Evolutionary conservation across 1,139 yeast genomes (phyloP).

Genomic region (Saccharomyces pastorianus): DNA sequence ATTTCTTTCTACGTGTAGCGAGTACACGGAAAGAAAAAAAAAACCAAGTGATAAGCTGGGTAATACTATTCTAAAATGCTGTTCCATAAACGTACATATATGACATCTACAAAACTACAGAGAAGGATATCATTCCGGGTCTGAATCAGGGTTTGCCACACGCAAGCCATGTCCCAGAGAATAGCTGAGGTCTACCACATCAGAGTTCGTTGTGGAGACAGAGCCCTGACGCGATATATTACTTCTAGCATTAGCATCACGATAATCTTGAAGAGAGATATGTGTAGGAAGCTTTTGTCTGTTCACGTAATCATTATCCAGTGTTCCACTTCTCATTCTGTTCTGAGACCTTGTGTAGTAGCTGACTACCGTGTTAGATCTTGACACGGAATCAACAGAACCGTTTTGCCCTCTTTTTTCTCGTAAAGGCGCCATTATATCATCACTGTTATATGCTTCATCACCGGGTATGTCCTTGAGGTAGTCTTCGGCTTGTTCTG

Average conservation of each 20-base stretch:
- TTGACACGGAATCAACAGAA: slow-evolving; percentile 10
- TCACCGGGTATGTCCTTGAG: slow-evolving; percentile 31
- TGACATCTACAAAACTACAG: not conserved
- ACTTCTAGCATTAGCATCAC: slow-evolving; percentile 5
- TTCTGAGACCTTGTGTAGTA: slow-evolving; percentile 28
- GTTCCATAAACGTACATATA: not conserved
- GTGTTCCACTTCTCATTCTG: slow-evolving; percentile 23
- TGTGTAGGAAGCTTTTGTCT: slow-evolving; percentile 17
- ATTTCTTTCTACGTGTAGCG: not conserved
- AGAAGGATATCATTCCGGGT: not conserved
- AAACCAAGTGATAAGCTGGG: not conserved
- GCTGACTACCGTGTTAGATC: slow-evolving; percentile 28
- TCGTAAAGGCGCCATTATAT: slow-evolving; percentile 30
- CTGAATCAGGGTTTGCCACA: slow-evolving; percentile 24
- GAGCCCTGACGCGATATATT: not conserved
- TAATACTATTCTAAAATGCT: not conserved
- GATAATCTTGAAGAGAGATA: slow-evolving; percentile 14
- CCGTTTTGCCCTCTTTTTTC: slow-evolving; percentile 12
- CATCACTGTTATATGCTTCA: slow-evolving; percentile 32
- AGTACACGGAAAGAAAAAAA: not conserved
- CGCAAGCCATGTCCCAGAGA: slow-evolving; percentile 18
- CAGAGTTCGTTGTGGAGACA: slow-evolving; percentile 6
- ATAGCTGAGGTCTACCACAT: slow-evolving; percentile 6
- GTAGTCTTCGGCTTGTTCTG: slow-evolving; percentile 16
- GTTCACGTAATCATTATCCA: slow-evolving; percentile 16